phyloP scores from a whole-genome alignment of 2,329 filamentous ascomycete genomes.

The Trichoderma sp. region DNA sequence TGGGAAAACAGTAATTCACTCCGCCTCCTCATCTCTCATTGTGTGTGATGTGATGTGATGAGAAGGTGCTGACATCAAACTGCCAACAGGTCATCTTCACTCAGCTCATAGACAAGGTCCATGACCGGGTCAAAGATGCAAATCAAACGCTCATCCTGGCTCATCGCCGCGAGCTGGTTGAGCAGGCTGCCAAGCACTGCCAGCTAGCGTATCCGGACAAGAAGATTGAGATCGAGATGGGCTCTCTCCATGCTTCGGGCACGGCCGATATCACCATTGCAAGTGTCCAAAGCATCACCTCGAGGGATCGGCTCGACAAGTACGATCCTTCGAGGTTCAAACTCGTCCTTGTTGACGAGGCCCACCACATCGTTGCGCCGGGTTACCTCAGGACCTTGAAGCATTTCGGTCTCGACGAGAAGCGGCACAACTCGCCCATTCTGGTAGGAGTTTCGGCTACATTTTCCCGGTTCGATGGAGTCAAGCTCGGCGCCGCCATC shows the following conservation, averaged over 20 bases:
- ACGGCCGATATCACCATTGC: constrained; percentile 90
- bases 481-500: constrained; percentile 79
- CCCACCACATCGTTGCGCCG: constrained; percentile 89
- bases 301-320: constrained; percentile 74
- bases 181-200: constrained; percentile 90
- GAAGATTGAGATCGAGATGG: constrained; percentile 90
- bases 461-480: constrained; percentile 76
- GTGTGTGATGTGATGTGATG: not conserved
- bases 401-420: constrained; percentile 72
- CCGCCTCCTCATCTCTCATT: not conserved
- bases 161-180: constrained; percentile 88
- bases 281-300: constrained; percentile 82
- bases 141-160: constrained; percentile 87
- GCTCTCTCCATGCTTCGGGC: constrained; percentile 72
- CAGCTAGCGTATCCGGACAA: constrained; percentile 76
- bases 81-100: constrained; percentile 84
- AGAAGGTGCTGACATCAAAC: not conserved
- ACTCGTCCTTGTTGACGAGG: constrained; percentile 90
- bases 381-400: constrained; percentile 74
- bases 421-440: constrained; percentile 53
- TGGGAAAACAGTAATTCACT: constrained; percentile 72
- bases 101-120: constrained; percentile 81
- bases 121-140: constrained; percentile 50
- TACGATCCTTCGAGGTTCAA: constrained; percentile 83
- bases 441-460: constrained; percentile 90